Evolutionary conservation across 2,329 filamentous ascomycete species (phyloP), one percentile per base, ranked within the genome.

Genomic region (Byssoonygena ceratinophila): DNA sequence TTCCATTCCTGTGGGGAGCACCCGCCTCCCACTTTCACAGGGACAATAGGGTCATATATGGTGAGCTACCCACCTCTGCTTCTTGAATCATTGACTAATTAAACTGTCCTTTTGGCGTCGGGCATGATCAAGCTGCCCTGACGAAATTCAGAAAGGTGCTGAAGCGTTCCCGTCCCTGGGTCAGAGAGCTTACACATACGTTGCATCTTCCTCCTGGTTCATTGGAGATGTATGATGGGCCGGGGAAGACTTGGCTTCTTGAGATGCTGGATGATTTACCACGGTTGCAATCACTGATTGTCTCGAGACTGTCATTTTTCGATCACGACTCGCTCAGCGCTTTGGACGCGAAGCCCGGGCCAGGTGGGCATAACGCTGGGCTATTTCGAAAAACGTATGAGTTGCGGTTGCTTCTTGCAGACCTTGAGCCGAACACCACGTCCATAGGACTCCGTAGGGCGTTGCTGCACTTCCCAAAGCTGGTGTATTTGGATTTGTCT

Each of bases 1-100:
- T 75, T 49, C 77, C 77, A 1, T 74, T 77, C 56, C 70, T 83
- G 1, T 83, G 80, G 80, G 79, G 79, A 14, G 76, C 78, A 59
- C 80, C 80, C 18, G 78, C 79, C 0, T 80, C 78, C 7, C 79
- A 82, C 63, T 82, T 82, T 61, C 77, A 76, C 27, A 71, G 71
- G 1, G 73, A 81, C 48, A 78, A 81, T 59, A 79, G 82, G 43
- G 75, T 74, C 7, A 77, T 82, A 27, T 81, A 81, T 59, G 74
- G 76, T 71, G 61, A 7, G 55, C 44, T 57, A 56, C 47, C 5
- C 16, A 37, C 45, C n/a, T 32, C 18, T 25, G 11, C 34, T 6
- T 12, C 12, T 39, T 44, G 23, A 27, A 25, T 12, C 44, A 20
- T 44, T 32, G 14, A 18, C 57, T 62, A 51, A 63, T 55, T 37